Evolutionary conservation across 169 alveolate species (phyloP).

Genomic region (Hammondia hammondi): DNA sequence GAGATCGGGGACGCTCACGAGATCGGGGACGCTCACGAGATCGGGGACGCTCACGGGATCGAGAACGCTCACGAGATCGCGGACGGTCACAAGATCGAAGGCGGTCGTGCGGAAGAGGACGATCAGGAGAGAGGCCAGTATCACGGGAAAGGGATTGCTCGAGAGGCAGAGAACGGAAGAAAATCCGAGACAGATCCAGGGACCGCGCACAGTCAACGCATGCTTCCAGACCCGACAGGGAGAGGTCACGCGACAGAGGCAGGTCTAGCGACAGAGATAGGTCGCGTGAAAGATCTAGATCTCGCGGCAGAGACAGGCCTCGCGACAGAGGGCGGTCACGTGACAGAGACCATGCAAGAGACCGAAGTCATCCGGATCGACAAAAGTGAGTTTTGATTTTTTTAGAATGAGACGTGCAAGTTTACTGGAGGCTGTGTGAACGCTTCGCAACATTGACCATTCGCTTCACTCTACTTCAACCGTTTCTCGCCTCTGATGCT

Average conservation of each 20-base stretch:
- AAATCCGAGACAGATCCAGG: neutral
- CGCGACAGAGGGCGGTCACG: neutral
- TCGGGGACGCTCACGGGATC: neutral
- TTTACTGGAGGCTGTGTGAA: too few relatives aligned
- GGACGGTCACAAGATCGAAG: neutral
- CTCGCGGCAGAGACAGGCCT: neutral
- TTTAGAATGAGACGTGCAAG: neutral
- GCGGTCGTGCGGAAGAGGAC: conserved; percentile 3
- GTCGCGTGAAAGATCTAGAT: neutral
- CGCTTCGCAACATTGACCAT: too few relatives aligned
- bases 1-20: too few relatives aligned
- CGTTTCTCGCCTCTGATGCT: too few relatives aligned
- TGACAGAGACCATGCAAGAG: neutral
- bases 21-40: neutral
- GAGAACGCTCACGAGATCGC: neutral
- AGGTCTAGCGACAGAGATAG: neutral
- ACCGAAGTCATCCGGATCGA: neutral
- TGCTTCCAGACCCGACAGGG: conserved; percentile 18
- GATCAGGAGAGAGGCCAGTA: neutral
- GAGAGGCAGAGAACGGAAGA: neutral
- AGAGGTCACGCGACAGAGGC: neutral
- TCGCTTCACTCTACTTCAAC: too few relatives aligned
- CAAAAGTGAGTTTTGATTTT: neutral
- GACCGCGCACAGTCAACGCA: neutral
- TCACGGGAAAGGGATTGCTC: neutral